A percentile compares a stretch with the other conserved stretches of the same genome.
Conservation (phyloP, 1,139 yeast genomes). For the Arxiozyma heterogenica region DNA sequence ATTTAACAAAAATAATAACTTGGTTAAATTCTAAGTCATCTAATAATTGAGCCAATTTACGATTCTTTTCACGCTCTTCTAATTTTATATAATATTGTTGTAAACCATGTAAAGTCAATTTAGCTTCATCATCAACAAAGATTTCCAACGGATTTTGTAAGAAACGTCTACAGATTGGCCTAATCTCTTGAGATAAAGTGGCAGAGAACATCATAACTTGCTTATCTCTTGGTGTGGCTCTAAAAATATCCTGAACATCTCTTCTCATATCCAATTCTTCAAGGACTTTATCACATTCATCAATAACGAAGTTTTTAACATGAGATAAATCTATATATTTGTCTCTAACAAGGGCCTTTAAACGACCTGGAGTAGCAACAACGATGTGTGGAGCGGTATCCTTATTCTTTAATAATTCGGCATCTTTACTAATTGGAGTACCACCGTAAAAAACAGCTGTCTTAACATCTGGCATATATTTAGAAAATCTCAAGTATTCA, state of each 20-base stretch:
- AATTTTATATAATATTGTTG: constrained; percentile 93
- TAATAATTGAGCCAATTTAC: constrained; percentile 82
- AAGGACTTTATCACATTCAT: constrained; percentile 97
- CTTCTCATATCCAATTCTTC: constrained; percentile 93
- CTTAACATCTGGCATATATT: constrained; percentile 95
- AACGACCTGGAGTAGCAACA: constrained; percentile 98
- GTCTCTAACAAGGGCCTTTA: constrained; percentile 88
- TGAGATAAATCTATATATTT: constrained; percentile 79
- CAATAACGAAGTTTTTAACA: constrained; percentile 91
- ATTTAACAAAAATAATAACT: constrained; percentile 91
- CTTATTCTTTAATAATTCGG: constrained; percentile 80
- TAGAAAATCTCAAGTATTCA: constrained; percentile 95
- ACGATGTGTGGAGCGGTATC: constrained; percentile 95
- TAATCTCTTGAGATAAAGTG: constrained; percentile 85
- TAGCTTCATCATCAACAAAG: constrained; percentile 95
- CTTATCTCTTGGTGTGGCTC: constrained; percentile 96
- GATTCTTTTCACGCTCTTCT: constrained; percentile 86
- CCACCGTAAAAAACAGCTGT: constrained; percentile 98
- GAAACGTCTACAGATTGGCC: constrained; percentile 95
- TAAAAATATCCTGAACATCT: constrained; percentile 96
- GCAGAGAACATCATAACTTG: constrained; percentile 99
- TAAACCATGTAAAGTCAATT: constrained; percentile 93
- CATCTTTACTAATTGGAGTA: constrained; percentile 76
- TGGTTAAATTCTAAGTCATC: constrained; percentile 96
- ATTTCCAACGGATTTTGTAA: constrained; percentile 97